phyloP scores from a whole-genome alignment of 192 early-diverging fungal genomes.

The Phycomyces nitens region DNA sequence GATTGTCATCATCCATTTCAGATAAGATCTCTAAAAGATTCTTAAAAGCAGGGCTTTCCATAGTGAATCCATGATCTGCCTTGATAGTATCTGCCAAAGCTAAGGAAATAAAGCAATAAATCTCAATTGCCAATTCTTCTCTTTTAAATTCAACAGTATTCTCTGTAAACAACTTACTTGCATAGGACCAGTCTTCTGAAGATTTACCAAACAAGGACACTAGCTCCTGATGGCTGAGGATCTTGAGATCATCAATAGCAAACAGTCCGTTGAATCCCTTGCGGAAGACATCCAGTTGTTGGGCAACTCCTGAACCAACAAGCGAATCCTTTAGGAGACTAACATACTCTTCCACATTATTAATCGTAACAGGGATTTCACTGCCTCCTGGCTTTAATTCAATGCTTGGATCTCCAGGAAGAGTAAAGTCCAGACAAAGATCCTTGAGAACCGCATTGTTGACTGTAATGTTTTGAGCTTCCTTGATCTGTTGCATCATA shows the following conservation, averaged over 20 bases:
- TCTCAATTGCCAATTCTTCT: neutral
- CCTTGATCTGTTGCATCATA: constrained; percentile 37
- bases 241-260: constrained; percentile 59
- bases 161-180: constrained; percentile 41
- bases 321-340: constrained; percentile 60
- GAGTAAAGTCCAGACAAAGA: constrained; percentile 81
- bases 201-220: constrained; percentile 62
- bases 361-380: constrained; percentile 68
- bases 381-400: constrained; percentile 62
- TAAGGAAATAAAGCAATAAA: constrained; percentile 29
- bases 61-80: constrained; percentile 81
- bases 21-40: constrained; percentile 69
- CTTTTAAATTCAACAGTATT: neutral
- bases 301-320: constrained; percentile 58
- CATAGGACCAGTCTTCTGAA: constrained; percentile 74
- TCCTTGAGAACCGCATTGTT: constrained; percentile 55
- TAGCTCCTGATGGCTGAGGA: constrained; percentile 73
- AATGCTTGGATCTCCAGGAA: constrained; percentile 74
- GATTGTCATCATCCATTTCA: constrained; percentile 52
- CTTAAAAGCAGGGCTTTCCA: constrained; percentile 63
- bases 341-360: constrained; percentile 81
- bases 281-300: constrained; percentile 75
- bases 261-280: constrained; percentile 83
- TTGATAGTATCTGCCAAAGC: constrained; percentile 67
- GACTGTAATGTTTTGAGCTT: constrained; percentile 48